These are phyloP conservation scores for Saccharomycopsis vini DNA, from an alignment of 805 yeast species.

Conservation along the genomic window DNA sequence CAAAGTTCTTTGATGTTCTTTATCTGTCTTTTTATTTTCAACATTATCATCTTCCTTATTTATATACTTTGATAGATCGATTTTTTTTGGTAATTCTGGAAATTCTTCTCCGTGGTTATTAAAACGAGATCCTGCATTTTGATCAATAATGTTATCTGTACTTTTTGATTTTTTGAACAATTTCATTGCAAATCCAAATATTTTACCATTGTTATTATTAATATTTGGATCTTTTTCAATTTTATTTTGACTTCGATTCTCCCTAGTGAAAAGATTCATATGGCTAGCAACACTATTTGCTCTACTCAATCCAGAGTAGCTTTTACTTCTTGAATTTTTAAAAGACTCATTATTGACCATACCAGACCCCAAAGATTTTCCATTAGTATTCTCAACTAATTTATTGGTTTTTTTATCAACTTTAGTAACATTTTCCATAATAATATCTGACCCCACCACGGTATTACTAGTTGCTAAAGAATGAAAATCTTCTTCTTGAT, in stretches of 20 bases:
- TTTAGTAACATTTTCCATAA: neutral
- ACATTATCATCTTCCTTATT: no score
- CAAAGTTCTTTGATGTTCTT: no score
- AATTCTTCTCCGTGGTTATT: neutral
- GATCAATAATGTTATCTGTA: conserved; percentile 7
- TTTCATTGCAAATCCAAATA: conserved; percentile 19
- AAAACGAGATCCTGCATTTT: neutral
- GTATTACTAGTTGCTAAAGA: neutral
- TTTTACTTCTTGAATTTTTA: conserved; percentile 2
- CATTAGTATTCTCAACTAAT: no score
- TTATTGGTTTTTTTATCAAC: neutral
- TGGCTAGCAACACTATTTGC: neutral
- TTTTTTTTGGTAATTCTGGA: conserved; percentile 2
- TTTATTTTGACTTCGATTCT: no score
- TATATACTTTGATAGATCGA: no score
- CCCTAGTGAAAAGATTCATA: conserved; percentile 9
- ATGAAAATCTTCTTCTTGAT: no score
- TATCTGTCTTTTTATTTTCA: no score
- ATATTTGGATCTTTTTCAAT: no score
- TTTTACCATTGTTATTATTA: conserved; percentile 5
- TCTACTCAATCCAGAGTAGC: conserved; percentile 5
- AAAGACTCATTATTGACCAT: conserved; percentile 1
- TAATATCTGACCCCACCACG: neutral
- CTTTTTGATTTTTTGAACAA: conserved; percentile 19
- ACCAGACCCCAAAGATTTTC: neutral